Base-by-base conservation (phyloP, 768 basidiomycete species). In the Holtermanniella nyarrowii region DNA sequence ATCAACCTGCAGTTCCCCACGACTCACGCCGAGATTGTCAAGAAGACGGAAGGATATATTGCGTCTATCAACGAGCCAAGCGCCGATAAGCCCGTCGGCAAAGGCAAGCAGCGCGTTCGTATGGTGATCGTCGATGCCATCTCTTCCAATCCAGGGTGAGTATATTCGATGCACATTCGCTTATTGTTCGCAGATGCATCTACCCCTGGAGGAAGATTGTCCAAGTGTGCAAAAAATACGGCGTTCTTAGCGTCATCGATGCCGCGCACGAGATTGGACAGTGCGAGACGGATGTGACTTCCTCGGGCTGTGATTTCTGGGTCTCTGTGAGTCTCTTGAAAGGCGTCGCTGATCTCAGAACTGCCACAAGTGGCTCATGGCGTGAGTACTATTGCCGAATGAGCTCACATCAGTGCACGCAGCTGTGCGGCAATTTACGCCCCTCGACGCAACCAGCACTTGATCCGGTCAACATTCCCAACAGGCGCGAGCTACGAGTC, bases 281-380 rank as follows among this genome's bases (percentile, higher is more conserved):
- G 60, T 59, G 77, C 4, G 70, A 78, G 49, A 75, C 86, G 51
- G 76, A 86, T 60, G 66, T 88, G 16, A 74, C 73, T 3, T 72
- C 74, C 42, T 71, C 71, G 0, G 72, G 76, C 46, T 84, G 84
- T 11, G 87, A 89, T 69, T 86, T 88, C 62, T 87, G 82, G 81
- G 73, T 83, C 21, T 82, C 85, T 26, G 85, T 86, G 54, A 21
- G 79, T 74, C 3, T 2, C 16, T 41, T 25, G 24, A 23, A 27
- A 20, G 16, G 16, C 1, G 48, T 47, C 31, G 24, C 18, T 25
- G 16, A n/a, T 37, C 24, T 23, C 54, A 85, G 80, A 88, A 88
- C 60, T 84, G 83, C 57, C 84, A 89, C 71, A 89, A 90, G 70
- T 91, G 88, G 87, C 72, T 88, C 1, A 82, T 77, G 55, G 52